phyloP scores from a whole-genome alignment of 106 monocot species.

The Phalaenopsis equestris region DNA sequence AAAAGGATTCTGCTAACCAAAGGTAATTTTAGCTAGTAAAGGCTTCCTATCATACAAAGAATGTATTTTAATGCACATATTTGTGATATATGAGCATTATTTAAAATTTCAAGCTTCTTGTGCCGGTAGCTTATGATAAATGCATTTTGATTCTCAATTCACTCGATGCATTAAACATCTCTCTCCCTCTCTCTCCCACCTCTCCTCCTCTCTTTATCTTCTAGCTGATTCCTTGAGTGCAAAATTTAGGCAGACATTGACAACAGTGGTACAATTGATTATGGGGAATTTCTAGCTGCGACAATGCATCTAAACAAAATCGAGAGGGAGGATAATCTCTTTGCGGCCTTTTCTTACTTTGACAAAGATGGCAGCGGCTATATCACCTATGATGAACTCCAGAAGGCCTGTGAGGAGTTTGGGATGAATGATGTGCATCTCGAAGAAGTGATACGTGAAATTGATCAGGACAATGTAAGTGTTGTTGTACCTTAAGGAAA shows the following conservation, averaged over 20 bases:
- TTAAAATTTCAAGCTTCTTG: background rate
- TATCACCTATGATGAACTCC: constrained; percentile 33
- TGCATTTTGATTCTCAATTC: background rate
- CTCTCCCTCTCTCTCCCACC: background rate
- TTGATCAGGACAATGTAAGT: constrained; percentile 34
- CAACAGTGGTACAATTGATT: constrained; percentile 33
- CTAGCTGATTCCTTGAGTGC: background rate
- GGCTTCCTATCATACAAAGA: too few species aligned
- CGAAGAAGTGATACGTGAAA: constrained; percentile 23
- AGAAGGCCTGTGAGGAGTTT: constrained; percentile 28
- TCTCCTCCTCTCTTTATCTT: background rate
- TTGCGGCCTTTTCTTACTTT: constrained; percentile 35
- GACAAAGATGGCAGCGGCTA: constrained; percentile 40
- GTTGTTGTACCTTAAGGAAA: background rate
- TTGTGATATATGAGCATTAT: background rate
- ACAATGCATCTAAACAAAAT: constrained; percentile 31
- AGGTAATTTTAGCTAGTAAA: too few species aligned
- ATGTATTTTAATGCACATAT: background rate
- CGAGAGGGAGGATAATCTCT: constrained; percentile 32
- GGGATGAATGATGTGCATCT: constrained; percentile 20
- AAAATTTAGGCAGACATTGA: constrained; percentile 31
- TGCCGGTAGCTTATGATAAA: background rate
- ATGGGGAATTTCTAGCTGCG: constrained; percentile 30
- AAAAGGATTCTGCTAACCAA: too few species aligned
- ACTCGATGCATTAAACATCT: background rate